Evolutionary conservation across 2,329 filamentous ascomycete species (phyloP), one percentile per base, ranked within the genome.

Genomic region (Clarireedia homoeocarpa): DNA sequence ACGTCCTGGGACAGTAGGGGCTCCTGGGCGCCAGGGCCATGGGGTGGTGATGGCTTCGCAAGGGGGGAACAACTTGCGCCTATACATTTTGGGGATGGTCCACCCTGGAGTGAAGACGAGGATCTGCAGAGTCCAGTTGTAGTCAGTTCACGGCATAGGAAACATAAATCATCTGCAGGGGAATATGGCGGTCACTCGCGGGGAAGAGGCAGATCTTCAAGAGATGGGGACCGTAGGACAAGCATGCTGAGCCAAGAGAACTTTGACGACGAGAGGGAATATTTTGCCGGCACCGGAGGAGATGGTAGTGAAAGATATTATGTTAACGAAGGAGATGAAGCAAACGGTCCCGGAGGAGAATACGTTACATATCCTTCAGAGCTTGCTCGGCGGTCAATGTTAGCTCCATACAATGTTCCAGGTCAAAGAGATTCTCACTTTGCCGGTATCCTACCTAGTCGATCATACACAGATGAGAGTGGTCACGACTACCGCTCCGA

Each of bases 71-170:
- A 91, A 66, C 77, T 95, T 15, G 86, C 89, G 9, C 87, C 88
- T 20, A 91, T 94, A 68, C 83, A 89, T 49, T 92, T 94, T 65
- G 88, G 83, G 4, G 90, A 94, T 68, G 91, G 91, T 0, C 91
- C 91, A 23, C 92, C 91, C 2, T 97, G 91, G 75, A 95, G 90
- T 71, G 91, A 96, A 73, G 91, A 97, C 67, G 91, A 97, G 65
- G 94, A 97, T 71, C 78, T 96, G 45, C 89, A 94, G 67, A 95
- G 91, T 68, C 91, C 91, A 0, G 80, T 86, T 15, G 89, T 96
- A 17, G 89, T 91, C 14, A 89, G 87, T 62, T 88, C 88, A 40
- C 80, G 88, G 57, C 91, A 95, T 71, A 86, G 88, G 67, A 95
- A 94, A 72, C 86, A 91, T 73, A 95, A 89, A 71, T 89, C 86